phyloP scores from a whole-genome alignment of 495 filamentous ascomycete genomes.

The Diplogelasinospora grovesii region DNA sequence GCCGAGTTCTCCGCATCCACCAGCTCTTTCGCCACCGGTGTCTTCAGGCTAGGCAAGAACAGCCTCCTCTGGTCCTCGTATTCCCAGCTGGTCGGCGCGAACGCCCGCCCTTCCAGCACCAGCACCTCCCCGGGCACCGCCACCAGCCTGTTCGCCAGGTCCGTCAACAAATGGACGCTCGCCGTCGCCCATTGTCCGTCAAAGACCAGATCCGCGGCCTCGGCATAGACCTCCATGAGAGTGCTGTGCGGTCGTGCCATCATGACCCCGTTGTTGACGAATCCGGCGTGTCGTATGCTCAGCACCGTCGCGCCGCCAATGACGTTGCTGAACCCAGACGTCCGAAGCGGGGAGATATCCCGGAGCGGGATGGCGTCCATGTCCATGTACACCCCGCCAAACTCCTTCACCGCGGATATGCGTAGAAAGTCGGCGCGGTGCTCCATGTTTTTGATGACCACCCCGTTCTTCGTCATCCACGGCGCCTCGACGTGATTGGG shows the following conservation, averaged over 20 bases:
- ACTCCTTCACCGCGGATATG: slow-evolving; percentile 5
- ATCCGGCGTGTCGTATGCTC: slow-evolving; percentile 6
- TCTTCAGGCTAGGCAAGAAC: slow-evolving; percentile 1
- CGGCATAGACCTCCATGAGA: slow-evolving; percentile 10
- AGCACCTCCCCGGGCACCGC: slow-evolving; percentile 14
- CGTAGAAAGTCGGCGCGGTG: slow-evolving; percentile 18
- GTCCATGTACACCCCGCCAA: slow-evolving; percentile 20
- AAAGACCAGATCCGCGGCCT: slow-evolving; percentile 10
- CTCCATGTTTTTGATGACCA: slow-evolving; percentile 10
- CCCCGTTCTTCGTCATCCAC: slow-evolving; percentile 4
- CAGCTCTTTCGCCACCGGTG: background rate
- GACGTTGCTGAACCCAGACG: slow-evolving; percentile 15
- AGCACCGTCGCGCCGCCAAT: slow-evolving; percentile 11
- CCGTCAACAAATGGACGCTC: slow-evolving; percentile 16
- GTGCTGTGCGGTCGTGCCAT: slow-evolving; percentile 6
- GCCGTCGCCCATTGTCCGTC: slow-evolving; percentile 13
- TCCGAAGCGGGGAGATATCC: slow-evolving; percentile 11
- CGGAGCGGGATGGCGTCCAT: slow-evolving; percentile 13
- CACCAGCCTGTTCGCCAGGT: slow-evolving; percentile 11
- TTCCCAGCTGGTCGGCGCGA: slow-evolving; percentile 17
- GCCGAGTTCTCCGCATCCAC: background rate
- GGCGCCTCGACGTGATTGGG: slow-evolving; percentile 10
- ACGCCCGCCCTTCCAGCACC: slow-evolving; percentile 11
- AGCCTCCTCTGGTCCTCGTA: slow-evolving; percentile 5
- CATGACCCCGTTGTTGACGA: slow-evolving; percentile 20